These are phyloP conservation scores for Euphorbia lathyris DNA, from an alignment of 345 rosid genomes.

Conservation along the genomic window DNA sequence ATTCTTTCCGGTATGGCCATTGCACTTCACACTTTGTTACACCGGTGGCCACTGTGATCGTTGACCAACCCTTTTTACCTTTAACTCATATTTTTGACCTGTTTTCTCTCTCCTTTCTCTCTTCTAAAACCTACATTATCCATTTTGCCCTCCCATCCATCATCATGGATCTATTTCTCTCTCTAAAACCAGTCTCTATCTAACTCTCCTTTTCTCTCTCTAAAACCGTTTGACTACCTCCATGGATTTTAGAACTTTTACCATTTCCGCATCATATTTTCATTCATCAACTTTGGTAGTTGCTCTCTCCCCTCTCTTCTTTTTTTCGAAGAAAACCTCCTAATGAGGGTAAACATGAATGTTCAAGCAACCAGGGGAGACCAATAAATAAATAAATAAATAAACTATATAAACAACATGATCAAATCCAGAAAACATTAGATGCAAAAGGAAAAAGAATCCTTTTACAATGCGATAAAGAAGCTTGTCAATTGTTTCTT, in stretches of 20 bases:
- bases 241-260: background rate
- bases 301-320: background rate
- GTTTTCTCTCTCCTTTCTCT: too few relatives aligned
- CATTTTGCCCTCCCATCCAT: too few relatives aligned
- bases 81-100: too few relatives aligned
- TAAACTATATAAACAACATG: conserved; percentile 1
- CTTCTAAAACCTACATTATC: too few relatives aligned
- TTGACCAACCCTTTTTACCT: too few relatives aligned
- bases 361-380: conserved; percentile 9
- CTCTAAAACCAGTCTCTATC: too few relatives aligned
- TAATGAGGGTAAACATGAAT: background rate
- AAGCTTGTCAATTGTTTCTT: conserved; percentile 71
- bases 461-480: conserved; percentile 71
- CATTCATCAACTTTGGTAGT: background rate
- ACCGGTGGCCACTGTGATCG: too few relatives aligned
- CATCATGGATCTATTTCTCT: too few relatives aligned
- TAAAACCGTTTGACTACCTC: background rate
- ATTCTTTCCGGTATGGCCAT: too few relatives aligned
- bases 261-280: background rate
- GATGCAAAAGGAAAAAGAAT: conserved; percentile 27
- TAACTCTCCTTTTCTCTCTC: too few relatives aligned
- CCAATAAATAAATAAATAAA: conserved; percentile 2
- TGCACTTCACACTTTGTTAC: too few relatives aligned
- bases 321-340: background rate
- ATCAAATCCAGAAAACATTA: background rate